Base-by-base conservation (phyloP, 352 stramenopile genomes). In the Pythium aristosporum region DNA sequence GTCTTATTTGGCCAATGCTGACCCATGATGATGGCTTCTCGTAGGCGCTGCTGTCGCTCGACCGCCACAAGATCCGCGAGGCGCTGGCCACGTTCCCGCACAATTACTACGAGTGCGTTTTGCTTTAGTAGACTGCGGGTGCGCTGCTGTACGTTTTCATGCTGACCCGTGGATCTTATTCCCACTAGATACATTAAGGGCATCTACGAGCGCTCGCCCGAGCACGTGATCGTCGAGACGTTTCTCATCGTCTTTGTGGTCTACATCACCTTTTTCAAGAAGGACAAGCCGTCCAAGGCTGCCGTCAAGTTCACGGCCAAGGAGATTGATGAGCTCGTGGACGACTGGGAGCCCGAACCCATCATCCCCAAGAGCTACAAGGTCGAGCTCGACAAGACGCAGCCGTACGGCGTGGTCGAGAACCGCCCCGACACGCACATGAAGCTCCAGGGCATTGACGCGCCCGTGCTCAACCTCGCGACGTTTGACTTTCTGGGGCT, bases 211-310 rank as follows among this genome's bases (percentile, higher is more conserved):
- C 82, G 84, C 61, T 89, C 76, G 51, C 96, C 96, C 3, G 78
- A 98, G 62, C 97, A 99, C 69, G 96, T 99, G 43, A 89, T 98
- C 46, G 96, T 99, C 46, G 97, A 99, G 86, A 99, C 96, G 36
- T 91, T 97, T 28, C 77, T 99, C n/a, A 96, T 99, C 46, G 75
- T 92, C 21, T 98, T 98, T 64, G 94, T 98, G 52, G 69, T 98
- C 25, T 98, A 97, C 77, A 92, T 99, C 62, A 81, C 98, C 12
- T 79, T 99, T 34, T 71, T 92, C 51, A 94, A 94, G 74, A 83
- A 82, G 36, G 82, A 88, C 64, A 86, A 87, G 65, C 81, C 82
- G 8, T 83, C 80, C 54, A 67, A 74, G n/a, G 68, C 74, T 8
- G 68, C 63, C 41, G 61, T 75, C 43, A 87, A 96, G 74, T 79